These are phyloP conservation scores for Furcasterigmium sp. DNA, from an alignment of 2,329 filamentous ascomycete species.

Conservation along the genomic window DNA sequence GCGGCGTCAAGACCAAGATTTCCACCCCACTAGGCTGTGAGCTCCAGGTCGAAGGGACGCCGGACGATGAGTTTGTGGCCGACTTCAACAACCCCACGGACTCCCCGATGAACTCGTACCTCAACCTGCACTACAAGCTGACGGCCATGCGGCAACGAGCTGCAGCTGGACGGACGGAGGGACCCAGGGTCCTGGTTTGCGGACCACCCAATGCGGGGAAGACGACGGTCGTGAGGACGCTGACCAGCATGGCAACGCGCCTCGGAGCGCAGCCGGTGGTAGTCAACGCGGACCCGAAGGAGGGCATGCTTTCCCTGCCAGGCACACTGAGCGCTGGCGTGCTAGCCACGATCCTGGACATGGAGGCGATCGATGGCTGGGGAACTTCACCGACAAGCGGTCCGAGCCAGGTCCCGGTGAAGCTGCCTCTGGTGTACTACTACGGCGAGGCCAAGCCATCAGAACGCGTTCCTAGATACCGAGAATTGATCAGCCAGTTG, in stretches of 20 bases:
- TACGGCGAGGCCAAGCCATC: slow-evolving; percentile 72
- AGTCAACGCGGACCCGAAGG: slow-evolving; percentile 77
- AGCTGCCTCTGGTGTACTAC: slow-evolving; percentile 86
- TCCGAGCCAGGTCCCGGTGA: slow-evolving; percentile 81
- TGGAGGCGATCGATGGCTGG: slow-evolving; percentile 75
- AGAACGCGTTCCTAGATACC: slow-evolving; percentile 68
- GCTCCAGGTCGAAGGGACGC: slow-evolving; percentile 66
- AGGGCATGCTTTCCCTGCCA: slow-evolving; percentile 72
- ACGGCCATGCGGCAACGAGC: slow-evolving; percentile 65
- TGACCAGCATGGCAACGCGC: slow-evolving; percentile 75
- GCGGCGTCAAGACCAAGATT: slow-evolving; percentile 78
- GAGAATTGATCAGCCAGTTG: slow-evolving; percentile 67
- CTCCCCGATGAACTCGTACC: slow-evolving; percentile 72
- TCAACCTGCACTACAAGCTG: slow-evolving; percentile 85
- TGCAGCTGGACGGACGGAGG: slow-evolving; percentile 41
- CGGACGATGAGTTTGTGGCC: slow-evolving; percentile 49
- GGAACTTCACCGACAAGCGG: slow-evolving; percentile 88
- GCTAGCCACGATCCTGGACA: slow-evolving; percentile 80
- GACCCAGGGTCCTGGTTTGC: slow-evolving; percentile 79
- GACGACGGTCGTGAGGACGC: slow-evolving; percentile 70
- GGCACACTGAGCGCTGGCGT: slow-evolving; percentile 83
- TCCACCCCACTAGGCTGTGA: slow-evolving; percentile 90
- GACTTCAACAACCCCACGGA: slow-evolving; percentile 66
- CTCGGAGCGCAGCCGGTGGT: slow-evolving; percentile 71
- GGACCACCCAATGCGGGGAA: slow-evolving; percentile 78